Evolutionary conservation across 495 filamentous ascomycete genomes (phyloP).

Genomic region (Talaromyces borbonicus): DNA sequence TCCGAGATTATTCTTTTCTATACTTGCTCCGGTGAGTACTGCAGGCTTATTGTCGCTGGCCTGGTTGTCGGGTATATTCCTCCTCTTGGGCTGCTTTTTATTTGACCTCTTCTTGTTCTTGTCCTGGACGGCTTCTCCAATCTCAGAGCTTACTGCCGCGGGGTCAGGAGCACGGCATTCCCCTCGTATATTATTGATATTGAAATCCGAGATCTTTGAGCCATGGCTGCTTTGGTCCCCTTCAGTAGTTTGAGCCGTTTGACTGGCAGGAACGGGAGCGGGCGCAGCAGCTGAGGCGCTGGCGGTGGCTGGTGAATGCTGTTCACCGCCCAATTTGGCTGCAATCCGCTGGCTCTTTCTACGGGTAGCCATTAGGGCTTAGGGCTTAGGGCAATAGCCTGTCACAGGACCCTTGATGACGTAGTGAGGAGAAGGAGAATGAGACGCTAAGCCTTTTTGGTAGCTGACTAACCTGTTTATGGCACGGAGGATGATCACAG

Average conservation of each 20-base stretch:
- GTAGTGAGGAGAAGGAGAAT: neutral
- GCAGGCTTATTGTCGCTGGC: neutral
- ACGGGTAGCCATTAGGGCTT: neutral
- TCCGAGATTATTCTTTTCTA: slow-evolving; percentile 1
- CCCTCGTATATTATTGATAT: neutral
- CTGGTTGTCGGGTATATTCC: neutral
- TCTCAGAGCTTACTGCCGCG: too few relatives aligned
- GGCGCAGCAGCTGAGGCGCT: neutral
- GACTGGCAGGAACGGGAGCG: too few relatives aligned
- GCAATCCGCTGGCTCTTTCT: neutral
- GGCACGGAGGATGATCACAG: neutral
- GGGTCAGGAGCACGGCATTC: neutral
- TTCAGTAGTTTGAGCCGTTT: too few relatives aligned
- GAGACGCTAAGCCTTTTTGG: neutral
- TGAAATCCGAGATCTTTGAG: neutral
- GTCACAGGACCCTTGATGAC: slow-evolving; percentile 1
- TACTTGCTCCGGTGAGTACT: neutral
- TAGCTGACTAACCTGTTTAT: slow-evolving; percentile 1
- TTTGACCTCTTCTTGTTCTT: neutral
- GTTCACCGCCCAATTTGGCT: slow-evolving; percentile 1
- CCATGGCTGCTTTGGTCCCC: neutral
- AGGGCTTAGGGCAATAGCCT: neutral
- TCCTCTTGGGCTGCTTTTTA: neutral
- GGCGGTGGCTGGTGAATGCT: neutral
- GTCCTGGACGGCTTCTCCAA: neutral